Conservation (phyloP, 2,329 filamentous ascomycete species). For the Amphichorda felina region DNA sequence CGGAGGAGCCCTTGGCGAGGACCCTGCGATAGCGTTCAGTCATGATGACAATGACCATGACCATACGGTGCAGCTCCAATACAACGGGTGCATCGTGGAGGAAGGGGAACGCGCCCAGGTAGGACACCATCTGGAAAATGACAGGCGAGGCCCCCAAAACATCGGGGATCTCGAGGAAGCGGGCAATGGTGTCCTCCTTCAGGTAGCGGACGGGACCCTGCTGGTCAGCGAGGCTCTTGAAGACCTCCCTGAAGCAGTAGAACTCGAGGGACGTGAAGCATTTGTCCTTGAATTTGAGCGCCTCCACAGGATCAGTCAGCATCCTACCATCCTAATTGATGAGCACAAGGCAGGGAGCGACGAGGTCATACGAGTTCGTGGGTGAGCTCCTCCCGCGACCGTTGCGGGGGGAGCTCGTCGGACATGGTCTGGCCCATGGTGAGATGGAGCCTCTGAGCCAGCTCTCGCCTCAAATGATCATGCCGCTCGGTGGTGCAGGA, state of each 20-base stretch:
- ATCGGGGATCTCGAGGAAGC: constrained; percentile 64
- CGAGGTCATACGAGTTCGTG: constrained; percentile 33
- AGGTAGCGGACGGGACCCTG: constrained; percentile 52
- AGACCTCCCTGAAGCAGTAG: constrained; percentile 64
- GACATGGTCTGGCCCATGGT: constrained; percentile 42
- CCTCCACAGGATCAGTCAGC: constrained; percentile 25
- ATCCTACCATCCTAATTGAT: background rate
- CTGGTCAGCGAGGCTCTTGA: constrained; percentile 55
- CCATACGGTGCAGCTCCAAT: constrained; percentile 55
- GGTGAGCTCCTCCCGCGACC: constrained; percentile 38
- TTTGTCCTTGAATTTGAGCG: constrained; percentile 52
- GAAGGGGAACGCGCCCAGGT: constrained; percentile 64
- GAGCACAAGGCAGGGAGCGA: background rate
- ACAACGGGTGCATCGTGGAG: constrained; percentile 58
- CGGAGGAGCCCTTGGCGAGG: constrained; percentile 42
- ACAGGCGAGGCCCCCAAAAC: constrained; percentile 54
- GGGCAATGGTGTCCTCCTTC: constrained; percentile 55
- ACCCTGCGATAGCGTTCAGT: constrained; percentile 58
- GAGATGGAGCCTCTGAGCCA: constrained; percentile 4
- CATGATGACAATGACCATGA: constrained; percentile 62
- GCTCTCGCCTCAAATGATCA: background rate
- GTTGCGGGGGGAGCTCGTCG: constrained; percentile 27
- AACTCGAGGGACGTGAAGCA: constrained; percentile 62
- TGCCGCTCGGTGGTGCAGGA: background rate
- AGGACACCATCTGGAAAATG: constrained; percentile 60